phyloP scores from a whole-genome alignment of 257 asterid genomes.

The Solanum pinnatisectum region DNA sequence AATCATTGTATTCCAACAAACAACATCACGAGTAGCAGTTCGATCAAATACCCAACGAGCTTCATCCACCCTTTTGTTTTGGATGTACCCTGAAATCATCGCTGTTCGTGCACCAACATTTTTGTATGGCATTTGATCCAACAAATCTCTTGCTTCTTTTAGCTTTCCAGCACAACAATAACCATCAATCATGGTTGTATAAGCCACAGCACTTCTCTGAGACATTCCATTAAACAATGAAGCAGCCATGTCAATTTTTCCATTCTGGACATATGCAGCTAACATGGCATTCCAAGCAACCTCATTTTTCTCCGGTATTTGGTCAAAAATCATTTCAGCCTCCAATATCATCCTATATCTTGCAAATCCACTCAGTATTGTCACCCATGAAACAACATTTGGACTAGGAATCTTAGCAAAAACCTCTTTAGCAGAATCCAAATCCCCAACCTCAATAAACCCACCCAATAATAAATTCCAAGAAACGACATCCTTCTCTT shows the following conservation, averaged over 20 bases:
- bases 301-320: conserved; percentile 12
- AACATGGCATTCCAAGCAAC: conserved; percentile 39
- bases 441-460: conserved; percentile 14
- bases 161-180: conserved; percentile 18
- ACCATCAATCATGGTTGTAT: conserved; percentile 24
- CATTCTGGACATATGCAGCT: conserved; percentile 24
- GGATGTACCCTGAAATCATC: conserved; percentile 20
- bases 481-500: conserved; percentile 18
- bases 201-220: conserved; percentile 21
- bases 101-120: conserved; percentile 30
- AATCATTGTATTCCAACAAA: conserved; percentile 35
- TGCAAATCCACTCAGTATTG: conserved; percentile 28
- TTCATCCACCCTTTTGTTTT: conserved; percentile 16
- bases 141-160: conserved; percentile 17
- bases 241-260: conserved; percentile 13
- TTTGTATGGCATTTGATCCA: conserved; percentile 17
- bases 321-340: conserved; percentile 18
- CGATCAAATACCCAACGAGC: conserved; percentile 18
- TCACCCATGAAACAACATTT: conserved; percentile 25
- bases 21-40: conserved; percentile 15
- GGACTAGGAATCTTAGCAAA: conserved; percentile 17
- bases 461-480: conserved; percentile 28
- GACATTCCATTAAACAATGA: conserved; percentile 19
- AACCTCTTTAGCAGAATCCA: conserved; percentile 17
- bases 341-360: conserved; percentile 11